Evolutionary conservation across 176 grass and related monocot species (phyloP), one percentile per base, ranked within the genome.

Genomic region (Carex pumila): DNA sequence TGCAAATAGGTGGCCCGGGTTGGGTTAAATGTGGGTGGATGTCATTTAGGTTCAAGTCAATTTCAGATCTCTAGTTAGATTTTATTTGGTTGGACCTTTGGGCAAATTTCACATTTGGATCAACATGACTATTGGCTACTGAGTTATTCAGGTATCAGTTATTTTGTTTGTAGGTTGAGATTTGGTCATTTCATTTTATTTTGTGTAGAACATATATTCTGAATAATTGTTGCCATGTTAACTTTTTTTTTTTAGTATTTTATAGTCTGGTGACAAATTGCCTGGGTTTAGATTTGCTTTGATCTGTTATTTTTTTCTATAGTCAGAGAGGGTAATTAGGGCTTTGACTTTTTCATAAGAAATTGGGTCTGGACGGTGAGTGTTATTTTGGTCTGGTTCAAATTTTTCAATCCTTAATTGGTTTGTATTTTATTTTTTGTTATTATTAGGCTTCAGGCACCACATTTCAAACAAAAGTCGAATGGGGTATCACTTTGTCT

Each of bases 381-480:
- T 71, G 13, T 71, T 68, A 39, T 13, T 36, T 39, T 12, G 5
- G 21, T 68, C 32, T 72, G 18, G 69, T 49, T 71, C 68, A 71
- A 49, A 7, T 72, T 47, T 21, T 21, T 39, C 7, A 25, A 11
- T 4, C 15, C 49, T 71, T 32, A 77, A 56, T 77, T 77, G 72
- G 5, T 77, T 56, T 32, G 22, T 17, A 77, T 32, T 77, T 32
- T 5, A 18, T 54, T 17, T 6, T 56, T 32, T 31, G 41, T 17
- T 56, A 15, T 77, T 15, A 66, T 71, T 82, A 94, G 92, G 89
- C 83, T 12, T 85, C 84, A 29, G 85, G 87, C 71, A 85, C 57
- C 62, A 39, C 84, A 32, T 93, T 90, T 70, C 74, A 83, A 87
- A 34, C 61, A 58, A 89, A 94, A 86, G 60, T 81, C 34, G 87